Evolutionary conservation across 805 yeast genomes (phyloP).

Genomic region (Candida tammaniensis): DNA sequence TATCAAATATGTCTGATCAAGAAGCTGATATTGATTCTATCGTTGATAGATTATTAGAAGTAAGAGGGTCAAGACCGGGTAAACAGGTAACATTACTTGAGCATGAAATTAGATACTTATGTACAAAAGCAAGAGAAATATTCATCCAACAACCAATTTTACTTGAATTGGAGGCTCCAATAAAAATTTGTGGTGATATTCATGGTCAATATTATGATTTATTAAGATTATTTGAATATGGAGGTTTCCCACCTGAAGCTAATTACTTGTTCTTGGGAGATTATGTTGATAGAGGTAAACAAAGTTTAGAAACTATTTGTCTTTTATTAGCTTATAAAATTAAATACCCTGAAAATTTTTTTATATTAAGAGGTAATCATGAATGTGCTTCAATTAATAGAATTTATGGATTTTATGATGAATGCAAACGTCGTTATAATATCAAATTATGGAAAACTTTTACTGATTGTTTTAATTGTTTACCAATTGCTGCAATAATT

Average conservation of each 20-base stretch:
- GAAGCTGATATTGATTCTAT: slow-evolving; percentile 97
- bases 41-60: slow-evolving; percentile 94
- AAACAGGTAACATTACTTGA: slow-evolving; percentile 93
- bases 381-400: slow-evolving; percentile 98
- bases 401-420: slow-evolving; percentile 97
- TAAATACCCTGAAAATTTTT: slow-evolving; percentile 97
- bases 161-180: slow-evolving; percentile 95
- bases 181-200: slow-evolving; percentile 95
- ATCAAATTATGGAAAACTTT: slow-evolving; percentile 98
- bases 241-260: slow-evolving; percentile 99
- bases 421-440: slow-evolving; percentile 96
- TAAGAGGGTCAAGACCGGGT: slow-evolving; percentile 98
- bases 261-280: slow-evolving; percentile 94
- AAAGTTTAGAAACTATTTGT: slow-evolving; percentile 94
- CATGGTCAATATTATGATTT: slow-evolving; percentile 98
- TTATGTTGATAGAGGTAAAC: slow-evolving; percentile 98
- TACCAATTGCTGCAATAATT: slow-evolving; percentile 97
- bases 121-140: slow-evolving; percentile 97
- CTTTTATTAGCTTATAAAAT: slow-evolving; percentile 91
- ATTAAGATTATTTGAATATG: slow-evolving; percentile 92
- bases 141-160: slow-evolving; percentile 96
- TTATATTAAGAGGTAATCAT: slow-evolving; percentile 95
- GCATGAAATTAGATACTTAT: slow-evolving; percentile 89
- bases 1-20: slow-evolving; percentile 42
- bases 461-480: slow-evolving; percentile 96